phyloP scores from a whole-genome alignment of 352 stramenopile species.

The Detonula confervacea region DNA sequence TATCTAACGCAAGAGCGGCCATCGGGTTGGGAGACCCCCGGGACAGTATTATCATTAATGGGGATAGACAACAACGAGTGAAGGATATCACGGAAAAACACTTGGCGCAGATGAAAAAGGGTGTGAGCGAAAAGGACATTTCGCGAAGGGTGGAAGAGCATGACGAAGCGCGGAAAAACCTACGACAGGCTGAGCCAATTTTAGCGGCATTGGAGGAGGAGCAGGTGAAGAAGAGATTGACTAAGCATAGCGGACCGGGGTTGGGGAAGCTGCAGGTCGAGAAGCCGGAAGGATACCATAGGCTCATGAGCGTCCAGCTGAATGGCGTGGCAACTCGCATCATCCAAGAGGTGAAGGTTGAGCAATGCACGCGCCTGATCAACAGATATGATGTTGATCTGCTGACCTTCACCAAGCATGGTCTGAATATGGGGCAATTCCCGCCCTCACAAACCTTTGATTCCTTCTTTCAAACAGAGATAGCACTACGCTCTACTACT shows the following conservation, averaged over 20 bases:
- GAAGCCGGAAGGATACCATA: conserved; percentile 2
- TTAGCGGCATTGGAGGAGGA: neutral
- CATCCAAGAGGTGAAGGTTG: neutral
- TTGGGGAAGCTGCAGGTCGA: neutral
- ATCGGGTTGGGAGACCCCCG: neutral
- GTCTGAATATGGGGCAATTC: conserved; percentile 1
- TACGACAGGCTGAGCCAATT: neutral
- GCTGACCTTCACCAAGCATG: neutral
- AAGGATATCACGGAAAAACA: neutral
- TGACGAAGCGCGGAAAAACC: neutral
- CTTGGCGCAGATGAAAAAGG: neutral
- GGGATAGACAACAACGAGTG: neutral
- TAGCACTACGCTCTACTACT: neutral
- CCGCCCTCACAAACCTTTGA: neutral
- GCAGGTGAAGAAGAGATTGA: neutral
- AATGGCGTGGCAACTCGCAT: neutral
- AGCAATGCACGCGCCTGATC: neutral
- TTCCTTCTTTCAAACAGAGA: neutral
- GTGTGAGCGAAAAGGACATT: neutral
- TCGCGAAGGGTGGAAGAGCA: neutral
- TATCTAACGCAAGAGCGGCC: neutral
- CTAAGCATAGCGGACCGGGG: neutral
- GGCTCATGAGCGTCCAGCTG: neutral
- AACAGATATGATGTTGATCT: conserved; percentile 13
- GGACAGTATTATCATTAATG: neutral